Base-by-base conservation (phyloP, 1,284 basidiomycete species). In the Apiotrichum domesticum region DNA sequence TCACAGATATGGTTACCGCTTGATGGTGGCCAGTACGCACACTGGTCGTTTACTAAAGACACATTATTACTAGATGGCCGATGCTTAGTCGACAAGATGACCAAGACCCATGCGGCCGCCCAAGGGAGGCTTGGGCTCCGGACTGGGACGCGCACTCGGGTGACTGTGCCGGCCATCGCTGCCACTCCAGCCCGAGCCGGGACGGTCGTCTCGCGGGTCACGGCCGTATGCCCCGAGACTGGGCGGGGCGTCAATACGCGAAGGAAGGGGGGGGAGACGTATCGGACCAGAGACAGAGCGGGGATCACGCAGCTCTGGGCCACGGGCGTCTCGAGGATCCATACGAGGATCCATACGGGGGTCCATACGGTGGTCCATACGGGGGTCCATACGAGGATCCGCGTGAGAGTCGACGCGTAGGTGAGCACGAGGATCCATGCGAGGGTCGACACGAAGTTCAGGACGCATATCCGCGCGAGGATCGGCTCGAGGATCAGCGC, bases 81-180 rank as follows among this genome's bases (percentile, higher is more conserved):
- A 21, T 21, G 21, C 21, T 14, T 51, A 63, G 52, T 63, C 61
- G n/a, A 63, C 57, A 13, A 63, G 51, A 35, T 63, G 61, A 13
- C 58, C 61, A 5, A 63, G 52, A 11, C 61, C 57, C 57, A 63
- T 59, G 6, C 61, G 57, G 32, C 61, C 53, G n/a, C 49, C 29
- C 11, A 14, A 14, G 6, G 37, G 37, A 9, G 51, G n/a, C 37
- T 42, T 46, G 13, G 44, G 32, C 14, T 55, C 56, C 9, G 59
- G 53, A 44, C 45, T 52, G 14, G 33, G 42, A 11, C 56, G 51
- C 44, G 54, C 55, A 35, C 54, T 55, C 10, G 52, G 61, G 52
- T 58, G 57, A 40, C 46, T 49, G 37, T 35, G 46, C 35, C 35
- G 43, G 35, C 55, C 37, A 37, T 45, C 54, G 32, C 41, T 50